Evolutionary conservation across 441 rosid genomes (phyloP), one percentile per base, ranked within the genome.

Genomic region (Geranium incanum): DNA sequence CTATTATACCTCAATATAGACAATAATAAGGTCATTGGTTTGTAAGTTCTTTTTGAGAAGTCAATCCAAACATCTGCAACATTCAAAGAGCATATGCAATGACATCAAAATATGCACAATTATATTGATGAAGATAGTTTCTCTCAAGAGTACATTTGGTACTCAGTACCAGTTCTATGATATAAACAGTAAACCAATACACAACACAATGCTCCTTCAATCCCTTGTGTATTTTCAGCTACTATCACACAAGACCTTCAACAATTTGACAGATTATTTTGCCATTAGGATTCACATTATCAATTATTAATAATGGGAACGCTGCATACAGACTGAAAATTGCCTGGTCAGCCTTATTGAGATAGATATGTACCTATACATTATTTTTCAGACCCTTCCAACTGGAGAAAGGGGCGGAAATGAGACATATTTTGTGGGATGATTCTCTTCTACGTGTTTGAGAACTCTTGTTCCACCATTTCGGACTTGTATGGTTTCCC

Each of bases 381-480:
- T 67, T 64, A 19, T 50, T 39, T 68, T 38, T 62, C 86, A 89
- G 75, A 86, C 92, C 81, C 96, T 85, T 37, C 89, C 96, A 0
- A 82, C 86, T 0, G 98, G 97, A 45, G 96, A 93, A 69, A 81
- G 66, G 3, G 96, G 93, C 55, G 96, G 97, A 75, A 82, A 73
- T 3, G 96, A 78, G 48, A 84, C 72, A 62, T 81, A 88, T 81
- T 82, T 86, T 6, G 84, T 84, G 16, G 93, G 81, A 60, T 74
- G 57, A n/a, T 83, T 89, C 37, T 69, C 88, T 28, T 28, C 33
- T 8, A 39, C 70, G 37, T 75, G 86, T 74, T 79, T 81, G 48
- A 82, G 75, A 72, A 78, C 71, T 65, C 59, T 73, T 73, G 38
- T 76, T 74, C 84, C 81, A 16, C 79, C 85, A 59, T 71, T 83